These are phyloP conservation scores for Hymenoscyphus scutula DNA, from an alignment of 2,329 filamentous ascomycete genomes.

Conservation along the genomic window DNA sequence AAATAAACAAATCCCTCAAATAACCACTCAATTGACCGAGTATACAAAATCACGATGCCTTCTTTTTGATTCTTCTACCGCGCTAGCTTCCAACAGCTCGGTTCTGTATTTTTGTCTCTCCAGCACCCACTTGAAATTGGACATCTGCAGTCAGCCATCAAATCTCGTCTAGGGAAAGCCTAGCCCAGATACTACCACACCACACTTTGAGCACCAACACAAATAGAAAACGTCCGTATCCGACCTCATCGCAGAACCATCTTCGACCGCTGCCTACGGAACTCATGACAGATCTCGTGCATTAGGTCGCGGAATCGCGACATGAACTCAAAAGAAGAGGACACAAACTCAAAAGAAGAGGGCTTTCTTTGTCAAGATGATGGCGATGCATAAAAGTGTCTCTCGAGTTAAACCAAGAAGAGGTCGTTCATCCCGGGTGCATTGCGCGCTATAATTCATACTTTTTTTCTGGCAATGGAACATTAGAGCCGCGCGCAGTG, in stretches of 20 bases:
- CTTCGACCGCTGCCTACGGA: not conserved
- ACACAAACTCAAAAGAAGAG: not conserved
- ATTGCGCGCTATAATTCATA: constrained; percentile 3
- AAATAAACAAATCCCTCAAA: not conserved
- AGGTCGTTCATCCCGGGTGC: not conserved
- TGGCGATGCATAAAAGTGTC: not conserved
- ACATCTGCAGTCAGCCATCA: constrained; percentile 2
- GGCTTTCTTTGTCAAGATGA: not conserved
- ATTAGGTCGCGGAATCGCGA: not conserved
- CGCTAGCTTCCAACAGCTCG: not conserved
- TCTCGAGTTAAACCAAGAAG: not conserved
- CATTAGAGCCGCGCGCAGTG: constrained; percentile 1
- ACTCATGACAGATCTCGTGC: constrained; percentile 5
- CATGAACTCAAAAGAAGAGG: not conserved
- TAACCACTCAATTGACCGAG: not conserved
- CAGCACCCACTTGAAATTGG: not conserved
- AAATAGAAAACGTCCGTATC: constrained; percentile 4
- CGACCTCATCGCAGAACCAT: not conserved
- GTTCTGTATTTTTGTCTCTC: not conserved
- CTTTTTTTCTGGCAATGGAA: constrained; percentile 3
- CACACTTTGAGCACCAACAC: not conserved
- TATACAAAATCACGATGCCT: not conserved
- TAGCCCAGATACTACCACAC: not conserved
- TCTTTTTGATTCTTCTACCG: not conserved
- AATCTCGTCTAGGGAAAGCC: constrained; percentile 6